Percentiles rank a stretch among this genome's conserved stretches.
Evolutionary conservation across 2,329 filamentous ascomycete species (phyloP).

Genomic region (Dendryphion nanum): DNA sequence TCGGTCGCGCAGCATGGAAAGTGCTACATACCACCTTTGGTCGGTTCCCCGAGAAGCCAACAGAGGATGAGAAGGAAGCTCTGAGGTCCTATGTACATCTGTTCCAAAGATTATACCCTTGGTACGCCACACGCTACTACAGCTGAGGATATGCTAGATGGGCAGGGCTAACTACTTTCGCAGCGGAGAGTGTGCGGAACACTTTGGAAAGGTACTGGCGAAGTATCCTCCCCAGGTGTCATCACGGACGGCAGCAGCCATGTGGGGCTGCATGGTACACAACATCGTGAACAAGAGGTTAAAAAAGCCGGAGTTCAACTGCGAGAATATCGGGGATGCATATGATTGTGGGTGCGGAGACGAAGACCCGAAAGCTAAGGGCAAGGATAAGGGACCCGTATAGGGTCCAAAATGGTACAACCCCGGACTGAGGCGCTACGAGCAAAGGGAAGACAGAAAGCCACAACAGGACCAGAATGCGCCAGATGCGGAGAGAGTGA

Average conservation of each 20-base stretch:
- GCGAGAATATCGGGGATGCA: conserved; percentile 63
- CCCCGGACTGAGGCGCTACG: conserved; percentile 9
- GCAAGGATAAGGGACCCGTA: conserved; percentile 9
- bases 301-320: conserved; percentile 61
- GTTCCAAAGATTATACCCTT: conserved; percentile 65
- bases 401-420: too few species aligned
- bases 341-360: conserved; percentile 66
- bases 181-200: conserved; percentile 64
- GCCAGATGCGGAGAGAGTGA: conserved; percentile 7
- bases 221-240: conserved; percentile 65
- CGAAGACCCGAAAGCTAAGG: conserved; percentile 43
- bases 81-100: conserved; percentile 61
- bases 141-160: conserved; percentile 7
- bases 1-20: conserved; percentile 65
- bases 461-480: conserved; percentile 3
- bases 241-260: conserved; percentile 60
- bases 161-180: conserved; percentile 24
- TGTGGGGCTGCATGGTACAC: conserved; percentile 66
- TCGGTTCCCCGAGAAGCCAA: conserved; percentile 63
- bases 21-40: conserved; percentile 67
- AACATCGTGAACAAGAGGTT: conserved; percentile 65
- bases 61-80: conserved; percentile 58
- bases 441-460: conserved; percentile 1
- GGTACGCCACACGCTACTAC: conserved; percentile 39
- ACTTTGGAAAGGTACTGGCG: conserved; percentile 60